phyloP scores from a whole-genome alignment of 139 green algal species.

The Desmodesmus armatus region DNA sequence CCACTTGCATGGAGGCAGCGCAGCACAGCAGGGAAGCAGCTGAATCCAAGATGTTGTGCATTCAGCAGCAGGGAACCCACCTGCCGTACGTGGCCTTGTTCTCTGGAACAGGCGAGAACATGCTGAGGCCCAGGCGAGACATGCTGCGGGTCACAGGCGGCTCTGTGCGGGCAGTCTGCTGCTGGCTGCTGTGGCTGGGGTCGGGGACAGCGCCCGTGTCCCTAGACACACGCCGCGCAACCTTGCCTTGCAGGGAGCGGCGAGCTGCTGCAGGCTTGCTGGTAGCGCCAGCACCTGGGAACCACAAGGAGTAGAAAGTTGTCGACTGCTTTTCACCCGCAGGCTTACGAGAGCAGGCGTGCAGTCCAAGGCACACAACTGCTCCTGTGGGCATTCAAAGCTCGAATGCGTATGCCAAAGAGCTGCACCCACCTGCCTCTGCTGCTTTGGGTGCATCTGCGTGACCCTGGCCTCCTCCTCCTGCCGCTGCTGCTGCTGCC shows the following conservation, averaged over 20 bases:
- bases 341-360: too few relatives aligned
- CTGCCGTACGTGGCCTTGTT: slow-evolving; percentile 4
- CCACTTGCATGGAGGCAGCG: too few relatives aligned
- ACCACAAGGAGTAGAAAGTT: too few relatives aligned
- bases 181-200: too few relatives aligned
- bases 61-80: neutral
- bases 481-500: neutral
- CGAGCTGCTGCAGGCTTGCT: too few relatives aligned
- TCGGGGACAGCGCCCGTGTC: neutral
- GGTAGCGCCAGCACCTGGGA: too few relatives aligned
- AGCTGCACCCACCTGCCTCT: neutral
- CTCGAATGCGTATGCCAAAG: too few relatives aligned
- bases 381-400: too few relatives aligned
- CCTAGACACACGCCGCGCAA: neutral
- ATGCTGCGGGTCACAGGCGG: slow-evolving; percentile 48
- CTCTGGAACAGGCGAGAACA: slow-evolving; percentile 35
- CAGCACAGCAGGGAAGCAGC: neutral
- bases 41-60: too few relatives aligned
- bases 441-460: neutral
- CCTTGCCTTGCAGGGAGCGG: neutral
- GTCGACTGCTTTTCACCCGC: too few relatives aligned
- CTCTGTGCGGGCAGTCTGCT: slow-evolving; percentile 40
- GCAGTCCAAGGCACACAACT: too few relatives aligned
- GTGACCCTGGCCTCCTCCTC: neutral
- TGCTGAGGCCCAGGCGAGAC: neutral